Base-by-base conservation (phyloP, 441 rosid species). In the Raphanus hybrid region DNA sequence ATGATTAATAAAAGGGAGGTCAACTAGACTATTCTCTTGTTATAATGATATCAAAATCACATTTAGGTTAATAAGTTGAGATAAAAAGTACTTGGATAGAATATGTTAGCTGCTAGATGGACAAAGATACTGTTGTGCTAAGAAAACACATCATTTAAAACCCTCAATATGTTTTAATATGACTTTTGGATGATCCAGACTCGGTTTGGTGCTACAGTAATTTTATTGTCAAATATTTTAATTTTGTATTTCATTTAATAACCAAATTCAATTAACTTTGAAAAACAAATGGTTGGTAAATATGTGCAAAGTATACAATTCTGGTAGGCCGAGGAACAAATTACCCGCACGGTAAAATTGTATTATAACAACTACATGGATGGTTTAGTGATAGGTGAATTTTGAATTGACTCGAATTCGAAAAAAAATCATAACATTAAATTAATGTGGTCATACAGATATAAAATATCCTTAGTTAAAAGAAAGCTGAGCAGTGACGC, bases 61-160 rank as follows among this genome's bases (percentile, higher is more conserved):
- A 16, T 77, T 64, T 57, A 64, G 9, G 35, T 41, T 41, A 57
- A 57, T 16, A 64, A 57, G 23, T 60, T 72, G 29, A 77, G 32
- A 37, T 48, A 41, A 58, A 41, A 64, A 66, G 77, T 35, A 60
- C n/a, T 59, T 48, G 27, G 76, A 65, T 60, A 48, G 57, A 48
- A 23, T 48, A 8, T 78, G 76, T 57, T 37, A 66, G 68, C 18
- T 43, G 72, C 37, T 77, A 58, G 52, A 37, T 48, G 3, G 69
- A 67, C 67, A 72, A 71, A 66, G 10, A 43, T 65, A 58, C 55
- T 71, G 45, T 59, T 71, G 72, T 48, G 29, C 14, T 14, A 60
- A 65, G 26, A 64, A 11, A 55, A 2, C 61, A 55, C 45, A 71
- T 55, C 37, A 41, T 4, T 1, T 32, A 29, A 54, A 65, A 55